A percentile compares a stretch with the other conserved stretches of the same genome.
phyloP scores from a whole-genome alignment of 1,139 yeast genomes.

The Sugiyamaella pinicola region DNA sequence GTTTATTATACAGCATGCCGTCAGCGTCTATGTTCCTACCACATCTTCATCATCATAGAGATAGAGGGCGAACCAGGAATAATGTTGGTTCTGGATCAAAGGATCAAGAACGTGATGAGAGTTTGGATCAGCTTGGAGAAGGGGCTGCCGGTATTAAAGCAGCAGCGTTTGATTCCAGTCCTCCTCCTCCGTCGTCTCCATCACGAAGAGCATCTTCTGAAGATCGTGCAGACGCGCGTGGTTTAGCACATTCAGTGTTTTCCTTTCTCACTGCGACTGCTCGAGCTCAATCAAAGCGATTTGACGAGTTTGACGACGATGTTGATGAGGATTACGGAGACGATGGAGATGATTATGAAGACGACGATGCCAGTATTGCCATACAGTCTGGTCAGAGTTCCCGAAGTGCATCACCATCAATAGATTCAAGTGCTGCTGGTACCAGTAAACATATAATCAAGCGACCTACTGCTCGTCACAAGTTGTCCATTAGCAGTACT shows the following conservation, averaged over 20 bases:
- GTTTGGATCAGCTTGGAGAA: not conserved
- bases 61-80: constrained; percentile 4
- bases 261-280: constrained; percentile 35
- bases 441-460: not conserved
- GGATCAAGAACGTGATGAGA: constrained; percentile 9
- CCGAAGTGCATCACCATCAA: constrained; percentile 2
- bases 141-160: not conserved
- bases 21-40: constrained; percentile 15
- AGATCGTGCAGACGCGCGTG: constrained; percentile 26
- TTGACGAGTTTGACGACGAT: constrained; percentile 35
- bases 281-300: constrained; percentile 27
- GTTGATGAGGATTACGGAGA: constrained; percentile 33
- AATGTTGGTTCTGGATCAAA: not conserved
- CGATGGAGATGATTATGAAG: constrained; percentile 26
- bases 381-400: constrained; percentile 5
- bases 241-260: constrained; percentile 24
- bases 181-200: constrained; percentile 5
- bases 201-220: constrained; percentile 14
- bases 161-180: not conserved
- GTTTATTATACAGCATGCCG: too few species aligned
- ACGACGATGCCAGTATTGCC: constrained; percentile 22
- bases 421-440: not conserved
- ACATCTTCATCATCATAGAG: not conserved
- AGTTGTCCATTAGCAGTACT: constrained; percentile 13
- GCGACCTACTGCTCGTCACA: constrained; percentile 1